These are phyloP conservation scores for Polymyxa betae DNA, from an alignment of 208 protist species.

Conservation along the genomic window DNA sequence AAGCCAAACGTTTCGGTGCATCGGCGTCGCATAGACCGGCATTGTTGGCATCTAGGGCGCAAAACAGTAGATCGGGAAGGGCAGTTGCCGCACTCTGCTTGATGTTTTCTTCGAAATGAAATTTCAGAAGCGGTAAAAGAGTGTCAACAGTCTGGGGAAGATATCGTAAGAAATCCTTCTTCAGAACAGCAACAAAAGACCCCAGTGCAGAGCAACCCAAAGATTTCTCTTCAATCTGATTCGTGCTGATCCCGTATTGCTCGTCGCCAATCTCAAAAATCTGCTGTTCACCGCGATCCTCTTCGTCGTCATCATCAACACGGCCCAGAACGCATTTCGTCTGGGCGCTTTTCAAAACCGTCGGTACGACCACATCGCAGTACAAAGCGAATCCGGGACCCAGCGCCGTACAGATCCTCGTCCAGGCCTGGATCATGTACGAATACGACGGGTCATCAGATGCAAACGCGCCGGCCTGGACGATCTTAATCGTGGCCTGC, in stretches of 20 bases:
- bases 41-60: neutral
- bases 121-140: conserved; percentile 74
- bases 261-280: conserved; percentile 68
- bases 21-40: neutral
- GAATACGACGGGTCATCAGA: conserved; percentile 80
- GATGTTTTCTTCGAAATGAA: conserved; percentile 76
- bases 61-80: conserved; percentile 55
- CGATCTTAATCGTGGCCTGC: conserved; percentile 68
- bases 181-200: conserved; percentile 71
- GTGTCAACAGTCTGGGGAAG: conserved; percentile 67
- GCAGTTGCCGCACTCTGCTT: neutral
- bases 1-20: neutral
- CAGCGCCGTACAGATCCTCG: conserved; percentile 77
- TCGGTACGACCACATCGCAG: conserved; percentile 73
- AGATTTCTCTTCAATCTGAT: conserved; percentile 80
- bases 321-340: conserved; percentile 70
- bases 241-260: conserved; percentile 69
- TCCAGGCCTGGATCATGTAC: conserved; percentile 76
- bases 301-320: conserved; percentile 68
- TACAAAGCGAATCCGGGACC: conserved; percentile 80
- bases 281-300: conserved; percentile 69
- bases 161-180: conserved; percentile 58
- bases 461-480: conserved; percentile 53
- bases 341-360: conserved; percentile 71
- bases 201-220: conserved; percentile 74